Conservation (phyloP, 2,329 filamentous ascomycete species). For the Fusarium odoratissimum region DNA sequence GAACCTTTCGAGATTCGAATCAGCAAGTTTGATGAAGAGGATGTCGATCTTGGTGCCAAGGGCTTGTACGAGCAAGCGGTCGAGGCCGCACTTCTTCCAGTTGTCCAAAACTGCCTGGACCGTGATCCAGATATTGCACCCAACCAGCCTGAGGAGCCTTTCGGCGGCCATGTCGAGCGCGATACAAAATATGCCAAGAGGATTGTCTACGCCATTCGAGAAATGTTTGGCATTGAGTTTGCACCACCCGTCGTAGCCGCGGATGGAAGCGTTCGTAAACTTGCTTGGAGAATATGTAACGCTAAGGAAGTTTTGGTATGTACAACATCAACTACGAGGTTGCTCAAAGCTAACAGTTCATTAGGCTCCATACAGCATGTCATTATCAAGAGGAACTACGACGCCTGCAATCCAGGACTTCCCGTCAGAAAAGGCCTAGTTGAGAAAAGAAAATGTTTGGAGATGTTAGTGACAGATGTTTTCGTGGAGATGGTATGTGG, state of each 20-base stretch:
- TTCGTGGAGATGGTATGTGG: background rate
- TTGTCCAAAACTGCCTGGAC: conserved; percentile 93
- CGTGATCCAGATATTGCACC: conserved; percentile 92
- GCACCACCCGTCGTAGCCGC: conserved; percentile 91
- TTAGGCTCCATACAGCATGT: conserved; percentile 79
- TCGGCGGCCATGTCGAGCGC: conserved; percentile 85
- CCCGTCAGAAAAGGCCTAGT: conserved; percentile 43
- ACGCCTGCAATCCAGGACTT: conserved; percentile 65
- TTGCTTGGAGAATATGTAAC: conserved; percentile 95
- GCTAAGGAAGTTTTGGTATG: conserved; percentile 93
- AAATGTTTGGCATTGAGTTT: conserved; percentile 98
- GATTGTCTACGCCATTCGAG: conserved; percentile 92
- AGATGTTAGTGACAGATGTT: background rate
- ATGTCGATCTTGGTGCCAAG: conserved; percentile 70
- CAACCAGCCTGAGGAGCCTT: conserved; percentile 79
- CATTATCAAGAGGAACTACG: conserved; percentile 69
- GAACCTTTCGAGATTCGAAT: conserved; percentile 93
- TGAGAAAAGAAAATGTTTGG: background rate
- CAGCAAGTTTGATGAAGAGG: conserved; percentile 80
- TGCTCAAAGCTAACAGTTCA: conserved; percentile 2
- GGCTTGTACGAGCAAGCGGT: conserved; percentile 75
- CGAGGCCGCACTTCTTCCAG: conserved; percentile 80
- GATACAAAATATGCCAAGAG: conserved; percentile 90
- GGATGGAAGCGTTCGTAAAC: conserved; percentile 88
- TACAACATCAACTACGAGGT: conserved; percentile 32